Percentiles rank a stretch among this genome's conserved stretches.
Conservation (phyloP, 106 monocot genomes). For the Dioscorea dumetorum region DNA sequence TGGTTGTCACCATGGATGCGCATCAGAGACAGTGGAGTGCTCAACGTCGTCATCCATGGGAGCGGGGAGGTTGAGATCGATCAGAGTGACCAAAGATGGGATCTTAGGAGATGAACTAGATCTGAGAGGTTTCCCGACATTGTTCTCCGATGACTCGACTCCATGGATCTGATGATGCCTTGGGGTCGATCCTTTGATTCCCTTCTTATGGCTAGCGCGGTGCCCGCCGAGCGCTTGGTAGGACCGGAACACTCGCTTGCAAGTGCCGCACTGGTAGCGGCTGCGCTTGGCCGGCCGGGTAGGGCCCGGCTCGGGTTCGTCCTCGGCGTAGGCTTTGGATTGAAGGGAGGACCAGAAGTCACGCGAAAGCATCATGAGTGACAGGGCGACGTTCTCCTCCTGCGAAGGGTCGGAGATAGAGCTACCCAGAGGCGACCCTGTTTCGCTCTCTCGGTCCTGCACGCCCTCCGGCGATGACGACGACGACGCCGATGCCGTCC, state of each 20-base stretch:
- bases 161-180: no score
- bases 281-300: constrained; percentile 7
- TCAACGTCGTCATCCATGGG: no score
- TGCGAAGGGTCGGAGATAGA: no score
- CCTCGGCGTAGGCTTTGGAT: constrained; percentile 10
- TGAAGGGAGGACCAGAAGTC: no score
- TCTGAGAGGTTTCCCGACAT: no score
- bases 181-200: no score
- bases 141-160: no score
- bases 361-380: constrained; percentile 55
- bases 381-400: constrained; percentile 79
- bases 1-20: no score
- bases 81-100: no score
- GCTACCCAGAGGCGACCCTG: constrained; percentile 9
- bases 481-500: constrained; percentile 1
- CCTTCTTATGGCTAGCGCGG: constrained; percentile 77
- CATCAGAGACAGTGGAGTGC: no score
- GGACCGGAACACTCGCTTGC: constrained; percentile 56
- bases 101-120: no score
- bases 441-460: constrained; percentile 25
- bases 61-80: no score
- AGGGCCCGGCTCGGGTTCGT: background rate
- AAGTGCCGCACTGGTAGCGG: constrained; percentile 56
- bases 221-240: constrained; percentile 79
- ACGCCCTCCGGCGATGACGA: constrained; percentile 30